phyloP scores from a whole-genome alignment of 352 stramenopile species.

The Globisporangium abappressorium region DNA sequence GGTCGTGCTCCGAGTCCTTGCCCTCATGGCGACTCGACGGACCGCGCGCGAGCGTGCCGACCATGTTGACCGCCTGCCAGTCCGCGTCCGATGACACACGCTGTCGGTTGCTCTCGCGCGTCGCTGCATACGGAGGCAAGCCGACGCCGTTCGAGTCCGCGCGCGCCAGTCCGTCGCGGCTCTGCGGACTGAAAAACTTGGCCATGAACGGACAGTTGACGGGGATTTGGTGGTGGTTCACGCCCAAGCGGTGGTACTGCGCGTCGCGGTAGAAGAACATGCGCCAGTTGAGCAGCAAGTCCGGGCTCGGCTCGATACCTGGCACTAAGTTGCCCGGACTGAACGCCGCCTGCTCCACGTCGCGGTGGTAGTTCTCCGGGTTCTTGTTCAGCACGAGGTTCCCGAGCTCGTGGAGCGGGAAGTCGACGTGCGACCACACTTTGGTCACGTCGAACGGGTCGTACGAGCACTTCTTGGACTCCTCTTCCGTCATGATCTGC shows the following conservation, averaged over 20 bases:
- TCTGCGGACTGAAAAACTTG: constrained; percentile 20
- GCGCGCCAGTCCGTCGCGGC: constrained; percentile 15
- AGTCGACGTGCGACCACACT: constrained; percentile 85
- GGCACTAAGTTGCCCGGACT: constrained; percentile 86
- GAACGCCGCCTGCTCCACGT: constrained; percentile 92
- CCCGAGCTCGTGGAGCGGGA: constrained; percentile 86
- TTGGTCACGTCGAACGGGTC: constrained; percentile 94
- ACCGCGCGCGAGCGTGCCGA: constrained; percentile 15
- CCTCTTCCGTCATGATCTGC: constrained; percentile 87
- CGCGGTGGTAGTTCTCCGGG: constrained; percentile 90
- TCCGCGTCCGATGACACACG: constrained; percentile 17
- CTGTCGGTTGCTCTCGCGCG: constrained; percentile 17
- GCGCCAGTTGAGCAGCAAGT: constrained; percentile 88
- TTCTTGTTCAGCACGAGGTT: constrained; percentile 89
- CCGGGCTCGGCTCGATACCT: constrained; percentile 77
- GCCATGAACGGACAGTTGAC: constrained; percentile 78
- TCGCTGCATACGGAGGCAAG: constrained; percentile 5
- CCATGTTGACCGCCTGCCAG: constrained; percentile 24
- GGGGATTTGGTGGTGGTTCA: constrained; percentile 87
- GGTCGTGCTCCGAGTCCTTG: constrained; percentile 2
- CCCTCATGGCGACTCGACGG: constrained; percentile 19
- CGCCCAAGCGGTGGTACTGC: constrained; percentile 80
- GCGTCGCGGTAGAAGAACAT: constrained; percentile 90
- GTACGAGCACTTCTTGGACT: constrained; percentile 60
- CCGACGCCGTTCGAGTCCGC: constrained; percentile 27